A percentile compares a stretch with the other conserved stretches of the same genome.
Conservation (phyloP, 495 filamentous ascomycete genomes). For the Ramalina intermedia region DNA sequence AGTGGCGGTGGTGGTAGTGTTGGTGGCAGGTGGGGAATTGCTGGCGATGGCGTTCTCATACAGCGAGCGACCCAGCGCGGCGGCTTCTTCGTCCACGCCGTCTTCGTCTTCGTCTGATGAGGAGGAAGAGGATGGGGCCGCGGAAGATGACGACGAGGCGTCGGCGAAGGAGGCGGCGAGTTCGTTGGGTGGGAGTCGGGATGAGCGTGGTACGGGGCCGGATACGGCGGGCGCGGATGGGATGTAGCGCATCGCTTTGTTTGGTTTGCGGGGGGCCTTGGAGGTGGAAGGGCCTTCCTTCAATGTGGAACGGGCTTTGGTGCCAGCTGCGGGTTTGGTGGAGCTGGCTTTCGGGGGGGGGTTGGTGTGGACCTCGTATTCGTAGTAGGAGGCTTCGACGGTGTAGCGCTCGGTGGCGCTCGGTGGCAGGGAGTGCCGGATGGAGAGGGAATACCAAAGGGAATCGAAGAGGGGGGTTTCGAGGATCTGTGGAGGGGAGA, state of each 20-base stretch:
- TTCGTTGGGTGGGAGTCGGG: background rate
- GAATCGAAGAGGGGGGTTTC: slow-evolving; percentile 7
- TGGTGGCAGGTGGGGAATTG: background rate
- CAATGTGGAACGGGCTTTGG: background rate
- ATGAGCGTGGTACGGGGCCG: background rate
- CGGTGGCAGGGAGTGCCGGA: background rate
- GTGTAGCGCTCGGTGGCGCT: background rate
- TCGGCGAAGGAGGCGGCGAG: background rate
- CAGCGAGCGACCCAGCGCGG: background rate
- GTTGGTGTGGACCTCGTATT: background rate
- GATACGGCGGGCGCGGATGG: background rate
- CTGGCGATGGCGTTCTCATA: background rate
- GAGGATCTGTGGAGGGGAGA: slow-evolving; percentile 7
- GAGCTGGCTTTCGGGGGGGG: background rate
- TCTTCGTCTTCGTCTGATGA: background rate
- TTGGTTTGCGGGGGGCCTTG: background rate
- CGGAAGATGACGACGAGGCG: background rate
- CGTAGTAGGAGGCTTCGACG: background rate
- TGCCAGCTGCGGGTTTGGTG: background rate
- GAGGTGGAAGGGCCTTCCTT: background rate
- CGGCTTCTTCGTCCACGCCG: background rate
- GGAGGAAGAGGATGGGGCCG: background rate
- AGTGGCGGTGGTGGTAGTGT: background rate
- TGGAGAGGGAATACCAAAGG: background rate
- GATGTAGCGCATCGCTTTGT: background rate